phyloP scores from a whole-genome alignment of 2,329 filamentous ascomycete genomes.

The Pseudogymnoascus sp. region DNA sequence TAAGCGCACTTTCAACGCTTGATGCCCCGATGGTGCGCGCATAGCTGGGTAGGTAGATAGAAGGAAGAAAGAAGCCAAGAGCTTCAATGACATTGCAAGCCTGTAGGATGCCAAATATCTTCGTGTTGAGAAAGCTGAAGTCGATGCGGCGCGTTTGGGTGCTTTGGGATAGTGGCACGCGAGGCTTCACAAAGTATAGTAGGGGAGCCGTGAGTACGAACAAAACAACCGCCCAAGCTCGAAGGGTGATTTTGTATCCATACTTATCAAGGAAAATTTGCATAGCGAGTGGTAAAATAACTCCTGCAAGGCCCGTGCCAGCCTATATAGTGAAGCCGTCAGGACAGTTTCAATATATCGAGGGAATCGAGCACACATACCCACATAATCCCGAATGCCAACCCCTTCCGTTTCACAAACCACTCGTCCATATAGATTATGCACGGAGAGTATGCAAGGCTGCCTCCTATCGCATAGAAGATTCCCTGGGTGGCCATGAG shows the following conservation, averaged over 20 bases:
- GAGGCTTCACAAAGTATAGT: slow-evolving; percentile 50
- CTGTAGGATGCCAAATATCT: slow-evolving; percentile 40
- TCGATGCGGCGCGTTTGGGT: slow-evolving; percentile 17
- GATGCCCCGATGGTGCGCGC: slow-evolving; percentile 32
- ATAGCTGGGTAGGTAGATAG: slow-evolving; percentile 39
- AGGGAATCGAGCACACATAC: slow-evolving; percentile 28
- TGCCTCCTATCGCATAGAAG: slow-evolving; percentile 51
- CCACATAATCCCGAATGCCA: slow-evolving; percentile 60
- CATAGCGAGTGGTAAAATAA: slow-evolving; percentile 46
- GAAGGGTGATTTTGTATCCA: slow-evolving; percentile 47
- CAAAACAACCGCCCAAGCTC: slow-evolving; percentile 44
- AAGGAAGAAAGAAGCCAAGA: slow-evolving; percentile 43
- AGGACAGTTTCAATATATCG: slow-evolving; percentile 18
- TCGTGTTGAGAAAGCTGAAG: slow-evolving; percentile 35
- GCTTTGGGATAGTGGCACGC: slow-evolving; percentile 35
- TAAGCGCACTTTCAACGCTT: slow-evolving; percentile 33
- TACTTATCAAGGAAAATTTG: slow-evolving; percentile 42
- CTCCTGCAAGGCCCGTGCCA: slow-evolving; percentile 43
- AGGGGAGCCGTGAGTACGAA: slow-evolving; percentile 47
- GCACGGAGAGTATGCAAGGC: slow-evolving; percentile 48
- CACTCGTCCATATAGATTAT: slow-evolving; percentile 55
- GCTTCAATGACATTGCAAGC: slow-evolving; percentile 40
- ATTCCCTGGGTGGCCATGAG: slow-evolving; percentile 56
- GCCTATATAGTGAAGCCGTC: slow-evolving; percentile 19
- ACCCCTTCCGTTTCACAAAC: slow-evolving; percentile 50